Base-by-base conservation (phyloP, 2,329 filamentous ascomycete genomes). In the Colletotrichum agaves region DNA sequence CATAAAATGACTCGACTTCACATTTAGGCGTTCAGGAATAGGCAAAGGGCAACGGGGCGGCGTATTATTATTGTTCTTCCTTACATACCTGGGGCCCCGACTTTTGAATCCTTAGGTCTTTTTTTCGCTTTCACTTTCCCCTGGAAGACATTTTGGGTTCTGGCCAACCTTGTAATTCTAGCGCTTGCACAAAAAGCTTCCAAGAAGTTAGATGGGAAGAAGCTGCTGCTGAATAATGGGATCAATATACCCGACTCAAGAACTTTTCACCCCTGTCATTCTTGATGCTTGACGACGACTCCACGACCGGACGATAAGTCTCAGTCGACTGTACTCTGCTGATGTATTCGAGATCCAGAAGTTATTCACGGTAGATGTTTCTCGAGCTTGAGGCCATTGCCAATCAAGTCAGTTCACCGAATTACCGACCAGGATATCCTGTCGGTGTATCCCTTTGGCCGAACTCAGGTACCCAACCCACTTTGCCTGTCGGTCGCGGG, bases 1-100 rank as follows among this genome's bases (percentile, higher is more conserved):
- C 53, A 64, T 55, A 7, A 27, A 7, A n/a, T 59, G 19, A 39
- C 61, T 59, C 27, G 31, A 39, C 64, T 59, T 52, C 64, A 64
- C 46, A 55, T 53, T 64, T 59, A 27, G 64, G 64, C 64, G 64
- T 67, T 67, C 23, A 39, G 61, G 64, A 55, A 52, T 27, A 46
- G 64, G 37, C 43, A 50, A 53, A 12, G 47, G 64, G 37, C 23
- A 59, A 59, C 43, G 61, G 61, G 53, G 64, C 61, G 64, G 64
- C 64, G 61, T 58, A 53, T 17, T 7, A 33, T 37, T 2, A 41
- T 44, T 19, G 27, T 63, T 35, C 3, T 21, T 67, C 37, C 55
- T 58, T 58, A n/a, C 17, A 44, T 35, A 39, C 21, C 53, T 41
- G 5, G 13, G 23, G 39, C 10, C 11, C 27, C 39, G 31, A 21